Evolutionary conservation across 768 basidiomycete species (phyloP).

Genomic region (Tricholoma flavovirens): DNA sequence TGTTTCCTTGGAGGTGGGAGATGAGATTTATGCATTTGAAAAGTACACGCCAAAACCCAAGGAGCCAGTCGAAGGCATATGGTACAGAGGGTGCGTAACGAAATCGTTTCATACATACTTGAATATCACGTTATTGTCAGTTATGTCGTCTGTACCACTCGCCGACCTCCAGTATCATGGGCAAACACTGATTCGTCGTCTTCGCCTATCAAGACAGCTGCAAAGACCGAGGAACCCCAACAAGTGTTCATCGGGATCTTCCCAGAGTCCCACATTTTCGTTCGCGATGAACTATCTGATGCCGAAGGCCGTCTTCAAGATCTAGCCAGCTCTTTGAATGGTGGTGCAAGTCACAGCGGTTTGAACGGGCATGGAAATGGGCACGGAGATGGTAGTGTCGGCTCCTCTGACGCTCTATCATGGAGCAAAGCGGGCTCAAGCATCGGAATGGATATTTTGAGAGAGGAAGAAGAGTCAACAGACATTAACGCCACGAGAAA

Average conservation of each 20-base stretch:
- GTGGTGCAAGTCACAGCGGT: slow-evolving; percentile 18
- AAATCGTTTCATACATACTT: background rate
- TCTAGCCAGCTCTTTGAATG: slow-evolving; percentile 54
- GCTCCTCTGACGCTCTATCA: slow-evolving; percentile 39
- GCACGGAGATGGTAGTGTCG: slow-evolving; percentile 31
- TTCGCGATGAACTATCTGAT: slow-evolving; percentile 82
- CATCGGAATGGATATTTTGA: slow-evolving; percentile 50
- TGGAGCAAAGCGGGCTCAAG: slow-evolving; percentile 41
- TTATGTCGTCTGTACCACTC: slow-evolving; percentile 81
- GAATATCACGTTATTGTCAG: slow-evolving; percentile 30
- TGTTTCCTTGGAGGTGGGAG: slow-evolving; percentile 87
- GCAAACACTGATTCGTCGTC: slow-evolving; percentile 52
- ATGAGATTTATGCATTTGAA: slow-evolving; percentile 97
- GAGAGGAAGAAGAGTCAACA: slow-evolving; percentile 58
- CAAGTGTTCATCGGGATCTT: slow-evolving; percentile 95
- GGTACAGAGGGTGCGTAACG: slow-evolving; percentile 85
- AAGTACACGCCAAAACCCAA: slow-evolving; percentile 71
- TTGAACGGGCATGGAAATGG: slow-evolving; percentile 24
- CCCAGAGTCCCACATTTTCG: slow-evolving; percentile 81
- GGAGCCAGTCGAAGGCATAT: slow-evolving; percentile 66
- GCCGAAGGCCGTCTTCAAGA: slow-evolving; percentile 82
- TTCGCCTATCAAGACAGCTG: slow-evolving; percentile 37
- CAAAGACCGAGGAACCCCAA: slow-evolving; percentile 69
- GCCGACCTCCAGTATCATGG: slow-evolving; percentile 68
- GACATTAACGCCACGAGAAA: slow-evolving; percentile 37